Evolutionary conservation across 1,139 yeast species (phyloP).

Genomic region (Zygosaccharomyces sapae): DNA sequence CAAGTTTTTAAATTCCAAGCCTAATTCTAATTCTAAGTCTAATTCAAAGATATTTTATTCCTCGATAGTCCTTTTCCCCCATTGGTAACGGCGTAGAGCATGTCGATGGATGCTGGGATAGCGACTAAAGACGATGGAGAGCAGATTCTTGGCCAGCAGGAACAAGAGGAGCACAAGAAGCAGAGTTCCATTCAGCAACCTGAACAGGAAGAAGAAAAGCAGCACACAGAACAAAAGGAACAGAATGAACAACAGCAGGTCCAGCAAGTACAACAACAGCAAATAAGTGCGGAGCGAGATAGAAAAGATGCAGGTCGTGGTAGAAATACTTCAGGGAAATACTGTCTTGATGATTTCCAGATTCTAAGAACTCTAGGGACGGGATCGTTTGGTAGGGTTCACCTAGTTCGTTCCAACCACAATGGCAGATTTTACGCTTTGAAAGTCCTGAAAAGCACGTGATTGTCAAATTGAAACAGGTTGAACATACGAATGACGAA

Average conservation of each 20-base stretch:
- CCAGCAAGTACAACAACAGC: conserved; percentile 14
- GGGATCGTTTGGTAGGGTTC: conserved; percentile 96
- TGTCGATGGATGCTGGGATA: background rate
- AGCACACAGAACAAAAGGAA: conserved; percentile 6
- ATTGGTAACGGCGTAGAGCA: background rate
- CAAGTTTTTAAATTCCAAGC: background rate
- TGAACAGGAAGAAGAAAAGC: conserved; percentile 6
- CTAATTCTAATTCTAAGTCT: no score
- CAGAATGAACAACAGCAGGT: conserved; percentile 1
- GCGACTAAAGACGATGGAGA: background rate
- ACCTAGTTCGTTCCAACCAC: conserved; percentile 83
- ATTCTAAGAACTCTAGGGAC: conserved; percentile 91
- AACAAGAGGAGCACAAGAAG: conserved; percentile 7
- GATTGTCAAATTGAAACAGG: conserved; percentile 92
- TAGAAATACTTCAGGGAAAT: conserved; percentile 78
- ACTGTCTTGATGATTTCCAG: conserved; percentile 78
- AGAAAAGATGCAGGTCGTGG: conserved; percentile 35
- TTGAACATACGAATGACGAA: conserved; percentile 95
- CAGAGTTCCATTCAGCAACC: conserved; percentile 5
- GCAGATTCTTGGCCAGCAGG: background rate
- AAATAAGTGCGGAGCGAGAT: conserved; percentile 14
- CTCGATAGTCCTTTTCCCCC: background rate
- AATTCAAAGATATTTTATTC: no score
- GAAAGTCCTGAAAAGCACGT: conserved; percentile 86
- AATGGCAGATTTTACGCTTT: conserved; percentile 91